Conservation (phyloP, 2,329 filamentous ascomycete genomes). For the Chaetomiaceae sp. region DNA sequence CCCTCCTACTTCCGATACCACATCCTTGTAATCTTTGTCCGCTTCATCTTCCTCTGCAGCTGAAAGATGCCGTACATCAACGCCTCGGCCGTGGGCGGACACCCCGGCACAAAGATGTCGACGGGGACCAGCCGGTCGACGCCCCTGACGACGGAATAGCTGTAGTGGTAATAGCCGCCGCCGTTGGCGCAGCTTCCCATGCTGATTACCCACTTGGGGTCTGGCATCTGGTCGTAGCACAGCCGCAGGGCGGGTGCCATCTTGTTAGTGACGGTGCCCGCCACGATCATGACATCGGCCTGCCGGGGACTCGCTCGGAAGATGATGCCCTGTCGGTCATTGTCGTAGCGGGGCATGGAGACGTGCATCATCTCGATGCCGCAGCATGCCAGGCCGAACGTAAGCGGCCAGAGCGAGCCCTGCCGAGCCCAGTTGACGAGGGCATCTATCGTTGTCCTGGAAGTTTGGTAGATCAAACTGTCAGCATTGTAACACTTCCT, state of each 20-base stretch:
- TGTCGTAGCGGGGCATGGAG: conserved; percentile 82
- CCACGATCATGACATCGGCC: conserved; percentile 90
- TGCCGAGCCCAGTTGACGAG: conserved; percentile 81
- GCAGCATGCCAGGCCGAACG: conserved; percentile 84
- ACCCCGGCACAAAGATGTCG: conserved; percentile 64
- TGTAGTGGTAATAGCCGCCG: conserved; percentile 71
- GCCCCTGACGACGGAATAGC: conserved; percentile 60
- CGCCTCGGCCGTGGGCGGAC: conserved; percentile 46
- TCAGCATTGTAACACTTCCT: not conserved
- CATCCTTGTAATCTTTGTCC: conserved; percentile 41
- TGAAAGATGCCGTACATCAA: conserved; percentile 57
- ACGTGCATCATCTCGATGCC: conserved; percentile 92
- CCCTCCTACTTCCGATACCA: conserved; percentile 45
- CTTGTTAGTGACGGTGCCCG: conserved; percentile 90
- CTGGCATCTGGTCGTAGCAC: conserved; percentile 94
- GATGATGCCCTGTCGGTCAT: conserved; percentile 83
- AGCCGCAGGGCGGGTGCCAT: conserved; percentile 88
- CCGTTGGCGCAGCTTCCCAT: conserved; percentile 41
- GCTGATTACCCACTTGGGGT: conserved; percentile 69
- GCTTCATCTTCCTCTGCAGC: conserved; percentile 64
- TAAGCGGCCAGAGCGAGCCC: conserved; percentile 82
- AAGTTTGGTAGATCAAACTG: not conserved
- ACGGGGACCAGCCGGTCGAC: conserved; percentile 63
- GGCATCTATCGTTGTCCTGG: conserved; percentile 64
- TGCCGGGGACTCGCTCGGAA: conserved; percentile 85